Conservation (phyloP, 2,329 filamentous ascomycete genomes). For the Aspergillus niger region DNA sequence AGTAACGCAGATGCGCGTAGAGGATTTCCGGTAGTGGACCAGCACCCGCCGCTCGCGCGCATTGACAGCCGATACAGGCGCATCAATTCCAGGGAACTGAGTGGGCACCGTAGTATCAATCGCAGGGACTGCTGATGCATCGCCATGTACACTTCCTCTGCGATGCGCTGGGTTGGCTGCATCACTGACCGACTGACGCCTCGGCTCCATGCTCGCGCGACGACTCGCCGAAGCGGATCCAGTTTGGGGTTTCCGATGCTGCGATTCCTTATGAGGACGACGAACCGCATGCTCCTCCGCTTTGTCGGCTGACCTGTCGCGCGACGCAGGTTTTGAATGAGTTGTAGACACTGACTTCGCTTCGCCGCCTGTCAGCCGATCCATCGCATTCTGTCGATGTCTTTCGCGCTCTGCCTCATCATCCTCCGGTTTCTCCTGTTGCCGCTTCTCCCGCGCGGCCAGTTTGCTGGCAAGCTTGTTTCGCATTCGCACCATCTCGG, state of each 20-base stretch:
- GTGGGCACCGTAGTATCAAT: conserved; percentile 22
- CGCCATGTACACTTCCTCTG: conserved; percentile 16
- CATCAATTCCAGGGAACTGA: conserved; percentile 63
- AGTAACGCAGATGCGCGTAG: conserved; percentile 70
- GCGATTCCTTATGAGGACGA: background rate
- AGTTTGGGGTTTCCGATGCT: background rate
- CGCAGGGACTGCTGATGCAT: background rate
- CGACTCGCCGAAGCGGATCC: conserved; percentile 4
- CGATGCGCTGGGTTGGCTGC: conserved; percentile 28
- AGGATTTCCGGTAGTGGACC: conserved; percentile 70
- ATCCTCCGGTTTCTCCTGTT: conserved; percentile 12
- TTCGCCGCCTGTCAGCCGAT: conserved; percentile 34
- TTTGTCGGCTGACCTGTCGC: conserved; percentile 12
- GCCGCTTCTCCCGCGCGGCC: conserved; percentile 12
- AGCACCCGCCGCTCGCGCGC: conserved; percentile 73
- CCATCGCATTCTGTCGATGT: conserved; percentile 38
- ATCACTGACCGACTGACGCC: conserved; percentile 35
- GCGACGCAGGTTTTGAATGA: conserved; percentile 15
- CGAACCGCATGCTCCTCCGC: background rate
- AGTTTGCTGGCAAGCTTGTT: background rate
- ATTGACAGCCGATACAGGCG: conserved; percentile 78
- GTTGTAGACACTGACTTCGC: conserved; percentile 4
- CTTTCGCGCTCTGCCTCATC: conserved; percentile 24
- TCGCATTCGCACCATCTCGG: conserved; percentile 4
- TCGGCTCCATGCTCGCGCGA: conserved; percentile 20